These are phyloP conservation scores for Carallia pectinifolia DNA, from an alignment of 345 rosid genomes.

Conservation along the genomic window DNA sequence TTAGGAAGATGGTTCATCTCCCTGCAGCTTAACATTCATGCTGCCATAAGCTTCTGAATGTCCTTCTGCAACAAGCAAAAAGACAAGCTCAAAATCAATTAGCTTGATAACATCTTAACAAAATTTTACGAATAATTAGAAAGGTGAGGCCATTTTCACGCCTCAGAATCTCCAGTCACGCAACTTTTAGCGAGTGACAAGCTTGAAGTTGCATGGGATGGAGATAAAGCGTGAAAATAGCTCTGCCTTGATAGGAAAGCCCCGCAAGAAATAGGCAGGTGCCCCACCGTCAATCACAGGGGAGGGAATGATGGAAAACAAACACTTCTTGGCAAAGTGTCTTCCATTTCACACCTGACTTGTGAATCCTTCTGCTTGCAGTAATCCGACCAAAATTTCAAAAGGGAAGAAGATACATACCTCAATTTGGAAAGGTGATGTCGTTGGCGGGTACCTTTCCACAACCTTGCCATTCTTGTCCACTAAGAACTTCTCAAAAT, in stretches of 20 bases:
- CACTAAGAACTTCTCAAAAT: conserved; percentile 33
- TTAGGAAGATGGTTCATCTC: not conserved
- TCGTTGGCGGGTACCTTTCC: conserved; percentile 28
- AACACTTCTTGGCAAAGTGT: not conserved
- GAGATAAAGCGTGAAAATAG: too few relatives aligned
- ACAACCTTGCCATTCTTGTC: conserved; percentile 32
- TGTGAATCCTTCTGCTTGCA: not conserved
- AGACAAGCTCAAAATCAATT: not conserved
- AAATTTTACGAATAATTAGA: not conserved
- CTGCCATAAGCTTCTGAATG: conserved; percentile 57
- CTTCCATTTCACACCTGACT: not conserved
- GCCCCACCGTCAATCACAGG: too few relatives aligned
- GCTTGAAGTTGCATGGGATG: too few relatives aligned
- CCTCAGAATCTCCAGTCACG: too few relatives aligned
- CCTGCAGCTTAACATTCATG: conserved; percentile 25
- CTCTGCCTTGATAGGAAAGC: too few relatives aligned
- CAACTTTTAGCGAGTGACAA: too few relatives aligned
- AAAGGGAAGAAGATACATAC: conserved; percentile 2
- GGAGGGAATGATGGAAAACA: not conserved
- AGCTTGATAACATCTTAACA: not conserved
- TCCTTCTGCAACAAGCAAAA: conserved; percentile 52
- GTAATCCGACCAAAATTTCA: not conserved
- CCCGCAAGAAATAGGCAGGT: too few relatives aligned
- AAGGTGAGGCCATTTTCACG: too few relatives aligned
- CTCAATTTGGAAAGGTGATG: conserved; percentile 38